Evolutionary conservation across 164 flowering plant species (phyloP).

Genomic region (Brasenia schreberi): DNA sequence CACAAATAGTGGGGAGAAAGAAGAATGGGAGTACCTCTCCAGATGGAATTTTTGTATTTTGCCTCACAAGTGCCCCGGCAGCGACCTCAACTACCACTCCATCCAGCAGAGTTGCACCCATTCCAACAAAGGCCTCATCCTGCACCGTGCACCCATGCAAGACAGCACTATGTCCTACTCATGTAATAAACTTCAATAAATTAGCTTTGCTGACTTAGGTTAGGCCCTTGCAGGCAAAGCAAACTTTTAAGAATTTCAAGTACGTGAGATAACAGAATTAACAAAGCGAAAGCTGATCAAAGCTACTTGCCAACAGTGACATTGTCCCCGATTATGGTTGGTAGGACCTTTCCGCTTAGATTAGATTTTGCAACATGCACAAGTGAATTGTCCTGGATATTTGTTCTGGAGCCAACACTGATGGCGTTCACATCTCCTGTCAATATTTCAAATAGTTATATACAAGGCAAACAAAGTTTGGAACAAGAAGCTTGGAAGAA

Average conservation of each 20-base stretch:
- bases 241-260: too few species aligned
- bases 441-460: background rate
- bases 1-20: background rate
- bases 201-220: background rate
- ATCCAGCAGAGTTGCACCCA: conserved; percentile 87
- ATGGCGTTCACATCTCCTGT: conserved; percentile 89
- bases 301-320: conserved; percentile 73
- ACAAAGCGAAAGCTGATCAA: background rate
- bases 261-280: too few species aligned
- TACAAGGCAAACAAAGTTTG: background rate
- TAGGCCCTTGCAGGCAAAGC: too few species aligned
- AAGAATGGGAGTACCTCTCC: conserved; percentile 46
- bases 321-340: conserved; percentile 90
- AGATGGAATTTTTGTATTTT: conserved; percentile 68
- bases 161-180: conserved; percentile 86
- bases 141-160: conserved; percentile 90
- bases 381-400: conserved; percentile 90
- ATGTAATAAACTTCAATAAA: background rate
- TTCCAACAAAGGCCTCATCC: conserved; percentile 90
- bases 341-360: conserved; percentile 82
- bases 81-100: conserved; percentile 91
- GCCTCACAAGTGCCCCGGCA: conserved; percentile 93
- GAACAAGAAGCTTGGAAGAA: background rate
- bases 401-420: conserved; percentile 78
- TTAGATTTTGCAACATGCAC: conserved; percentile 96